phyloP scores from a whole-genome alignment of 169 alveolate genomes.

The Plasmodium vinckei region DNA sequence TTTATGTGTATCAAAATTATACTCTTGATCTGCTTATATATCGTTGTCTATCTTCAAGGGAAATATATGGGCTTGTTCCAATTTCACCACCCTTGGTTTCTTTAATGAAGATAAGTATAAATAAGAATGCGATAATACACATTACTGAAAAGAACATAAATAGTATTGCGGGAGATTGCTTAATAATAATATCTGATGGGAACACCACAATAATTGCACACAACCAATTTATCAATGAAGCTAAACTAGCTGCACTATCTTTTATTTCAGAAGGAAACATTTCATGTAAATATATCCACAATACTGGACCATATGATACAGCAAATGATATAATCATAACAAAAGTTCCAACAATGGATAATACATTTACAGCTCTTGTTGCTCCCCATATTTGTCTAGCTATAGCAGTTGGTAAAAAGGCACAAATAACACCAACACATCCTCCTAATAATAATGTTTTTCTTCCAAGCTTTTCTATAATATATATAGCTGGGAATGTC shows the following conservation, averaged over 20 bases:
- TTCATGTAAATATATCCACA: conserved; percentile 90
- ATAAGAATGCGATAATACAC: conserved; percentile 77
- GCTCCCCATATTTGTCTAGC: conserved; percentile 19
- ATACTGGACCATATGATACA: conserved; percentile 89
- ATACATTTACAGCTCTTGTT: conserved; percentile 38
- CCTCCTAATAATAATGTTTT: conserved; percentile 85
- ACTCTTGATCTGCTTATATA: conserved; percentile 31
- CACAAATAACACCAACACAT: conserved; percentile 69
- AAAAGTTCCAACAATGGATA: conserved; percentile 79
- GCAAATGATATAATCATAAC: conserved; percentile 88
- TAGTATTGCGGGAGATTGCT: conserved; percentile 76
- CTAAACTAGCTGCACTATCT: conserved; percentile 86
- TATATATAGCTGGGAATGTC: conserved; percentile 81
- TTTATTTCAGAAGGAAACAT: conserved; percentile 89
- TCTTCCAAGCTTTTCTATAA: conserved; percentile 88
- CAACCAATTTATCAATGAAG: conserved; percentile 87
- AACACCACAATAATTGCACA: conserved; percentile 85
- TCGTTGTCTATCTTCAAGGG: conserved; percentile 48
- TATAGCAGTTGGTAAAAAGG: conserved; percentile 82
- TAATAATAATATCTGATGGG: conserved; percentile 85
- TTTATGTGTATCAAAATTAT: not conserved
- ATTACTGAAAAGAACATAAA: conserved; percentile 82
- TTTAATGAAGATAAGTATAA: conserved; percentile 81
- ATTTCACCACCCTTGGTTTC: conserved; percentile 88
- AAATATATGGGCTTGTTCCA: conserved; percentile 78